Evolutionary conservation across 2,329 filamentous ascomycete genomes (phyloP).

Genomic region (Fusarium metavorans): DNA sequence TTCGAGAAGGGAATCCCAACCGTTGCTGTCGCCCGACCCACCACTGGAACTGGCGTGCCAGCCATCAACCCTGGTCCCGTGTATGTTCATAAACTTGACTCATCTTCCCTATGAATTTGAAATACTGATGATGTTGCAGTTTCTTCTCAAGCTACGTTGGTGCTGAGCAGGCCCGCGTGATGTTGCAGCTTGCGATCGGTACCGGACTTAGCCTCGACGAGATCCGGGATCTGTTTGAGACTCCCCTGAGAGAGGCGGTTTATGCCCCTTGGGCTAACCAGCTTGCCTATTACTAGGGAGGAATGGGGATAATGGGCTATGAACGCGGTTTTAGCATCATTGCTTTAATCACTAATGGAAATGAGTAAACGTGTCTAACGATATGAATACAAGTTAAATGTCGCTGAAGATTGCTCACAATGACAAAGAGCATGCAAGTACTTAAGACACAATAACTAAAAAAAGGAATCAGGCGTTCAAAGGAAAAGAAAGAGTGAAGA

Average conservation of each 20-base stretch:
- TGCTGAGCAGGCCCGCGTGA: constrained; percentile 47
- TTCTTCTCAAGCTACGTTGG: constrained; percentile 46
- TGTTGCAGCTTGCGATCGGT: constrained; percentile 49
- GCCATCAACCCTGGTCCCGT: constrained; percentile 25
- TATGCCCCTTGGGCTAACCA: neutral
- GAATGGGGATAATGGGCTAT: neutral
- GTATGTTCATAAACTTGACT: neutral
- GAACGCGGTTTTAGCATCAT: too few species aligned
- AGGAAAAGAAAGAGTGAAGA: too few species aligned
- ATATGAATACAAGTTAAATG: neutral
- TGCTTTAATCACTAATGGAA: neutral
- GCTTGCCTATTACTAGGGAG: neutral
- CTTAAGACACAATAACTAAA: too few species aligned
- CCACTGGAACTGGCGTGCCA: constrained; percentile 45
- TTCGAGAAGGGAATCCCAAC: constrained; percentile 44
- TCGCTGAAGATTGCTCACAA: neutral
- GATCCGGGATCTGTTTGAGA: constrained; percentile 47
- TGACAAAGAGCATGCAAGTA: too few species aligned
- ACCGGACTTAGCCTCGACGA: constrained; percentile 44
- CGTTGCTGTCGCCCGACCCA: constrained; percentile 45
- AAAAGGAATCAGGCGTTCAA: too few species aligned
- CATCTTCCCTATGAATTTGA: rapidly evolving
- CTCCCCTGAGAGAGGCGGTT: constrained; percentile 19
- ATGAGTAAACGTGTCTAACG: neutral
- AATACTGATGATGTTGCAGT: constrained; percentile 4